These are phyloP conservation scores for Collybia sordida DNA, from an alignment of 768 basidiomycete genomes.

Conservation along the genomic window DNA sequence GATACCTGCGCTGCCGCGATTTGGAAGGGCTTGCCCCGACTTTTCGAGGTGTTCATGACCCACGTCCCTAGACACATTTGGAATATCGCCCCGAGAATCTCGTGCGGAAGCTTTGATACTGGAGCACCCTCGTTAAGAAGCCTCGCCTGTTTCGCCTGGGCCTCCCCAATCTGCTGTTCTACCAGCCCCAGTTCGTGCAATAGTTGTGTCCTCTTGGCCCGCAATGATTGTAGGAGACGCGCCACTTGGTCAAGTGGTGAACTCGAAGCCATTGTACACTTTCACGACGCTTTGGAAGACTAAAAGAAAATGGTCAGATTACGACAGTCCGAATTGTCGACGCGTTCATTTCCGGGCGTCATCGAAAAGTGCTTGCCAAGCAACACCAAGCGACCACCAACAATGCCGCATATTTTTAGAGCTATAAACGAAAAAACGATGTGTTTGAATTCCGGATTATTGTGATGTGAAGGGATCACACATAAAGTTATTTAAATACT, in stretches of 20 bases:
- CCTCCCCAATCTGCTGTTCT: slow-evolving; percentile 27
- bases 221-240: slow-evolving; percentile 24
- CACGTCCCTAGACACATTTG: slow-evolving; percentile 25
- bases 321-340: too few relatives aligned
- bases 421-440: too few relatives aligned
- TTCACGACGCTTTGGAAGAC: too few relatives aligned
- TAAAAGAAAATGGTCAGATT: too few relatives aligned
- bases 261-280: too few relatives aligned
- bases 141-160: slow-evolving; percentile 28
- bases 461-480: too few relatives aligned
- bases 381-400: background rate
- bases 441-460: too few relatives aligned
- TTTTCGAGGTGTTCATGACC: slow-evolving; percentile 2
- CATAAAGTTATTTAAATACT: too few relatives aligned
- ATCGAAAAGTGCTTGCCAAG: background rate
- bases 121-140: slow-evolving; percentile 33
- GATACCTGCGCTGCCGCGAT: slow-evolving; percentile 46
- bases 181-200: slow-evolving; percentile 32
- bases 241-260: slow-evolving; percentile 2
- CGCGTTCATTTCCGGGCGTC: too few relatives aligned
- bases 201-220: slow-evolving; percentile 26
- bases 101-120: slow-evolving; percentile 37
- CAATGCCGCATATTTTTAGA: too few relatives aligned
- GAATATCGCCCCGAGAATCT: slow-evolving; percentile 40
- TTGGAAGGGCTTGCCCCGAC: slow-evolving; percentile 24